Evolutionary conservation across 139 green algal species (phyloP).

Genomic region (Limnomonas spitsbergensis): DNA sequence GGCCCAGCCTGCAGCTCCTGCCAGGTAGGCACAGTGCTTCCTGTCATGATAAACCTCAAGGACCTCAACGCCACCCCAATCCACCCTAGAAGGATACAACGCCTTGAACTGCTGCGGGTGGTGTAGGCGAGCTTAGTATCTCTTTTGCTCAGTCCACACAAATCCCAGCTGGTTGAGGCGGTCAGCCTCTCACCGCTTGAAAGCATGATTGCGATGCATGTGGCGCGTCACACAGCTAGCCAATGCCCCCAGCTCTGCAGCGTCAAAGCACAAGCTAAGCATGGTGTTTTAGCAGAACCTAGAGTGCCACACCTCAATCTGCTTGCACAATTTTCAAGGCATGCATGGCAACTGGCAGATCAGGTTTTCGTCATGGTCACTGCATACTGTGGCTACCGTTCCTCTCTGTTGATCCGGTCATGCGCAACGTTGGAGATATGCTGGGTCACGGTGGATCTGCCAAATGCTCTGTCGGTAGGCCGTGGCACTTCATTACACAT

Average conservation of each 20-base stretch:
- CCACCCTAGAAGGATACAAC: background rate
- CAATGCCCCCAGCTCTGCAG: background rate
- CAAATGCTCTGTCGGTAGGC: no score
- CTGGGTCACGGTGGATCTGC: no score
- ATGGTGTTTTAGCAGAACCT: background rate
- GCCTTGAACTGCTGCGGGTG: background rate
- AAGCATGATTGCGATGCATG: background rate
- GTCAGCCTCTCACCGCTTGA: background rate
- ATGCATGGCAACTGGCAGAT: background rate
- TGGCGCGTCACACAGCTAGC: background rate
- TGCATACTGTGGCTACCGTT: no score
- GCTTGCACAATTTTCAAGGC: slow-evolving; percentile 2
- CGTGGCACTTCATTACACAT: no score
- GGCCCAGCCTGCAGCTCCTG: background rate
- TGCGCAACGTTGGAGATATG: no score
- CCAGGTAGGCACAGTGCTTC: no score
- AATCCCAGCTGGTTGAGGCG: slow-evolving; percentile 9
- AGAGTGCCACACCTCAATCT: background rate
- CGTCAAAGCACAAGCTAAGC: background rate
- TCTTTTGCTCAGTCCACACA: background rate
- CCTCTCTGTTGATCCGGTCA: no score
- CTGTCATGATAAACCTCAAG: no score
- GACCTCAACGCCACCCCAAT: background rate
- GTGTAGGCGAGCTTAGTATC: background rate
- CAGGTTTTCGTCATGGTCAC: background rate